Conservation (phyloP, 129 eudicot species). For the Lactuca saligna region DNA sequence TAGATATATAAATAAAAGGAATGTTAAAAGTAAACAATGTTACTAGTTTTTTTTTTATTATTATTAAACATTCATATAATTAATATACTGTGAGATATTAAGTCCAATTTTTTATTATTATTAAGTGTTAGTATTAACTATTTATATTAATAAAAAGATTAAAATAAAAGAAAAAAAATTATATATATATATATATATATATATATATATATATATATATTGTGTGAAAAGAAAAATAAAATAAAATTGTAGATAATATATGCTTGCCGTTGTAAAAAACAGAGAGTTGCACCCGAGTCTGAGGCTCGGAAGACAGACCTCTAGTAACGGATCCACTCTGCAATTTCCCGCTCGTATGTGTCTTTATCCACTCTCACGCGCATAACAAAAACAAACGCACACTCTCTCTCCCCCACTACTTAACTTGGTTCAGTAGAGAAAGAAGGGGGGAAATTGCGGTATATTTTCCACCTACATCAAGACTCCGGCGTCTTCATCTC, state of each 20-base stretch:
- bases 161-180: background rate
- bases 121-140: no score
- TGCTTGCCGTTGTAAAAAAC: no score
- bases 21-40: no score
- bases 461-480: slow-evolving; percentile 9
- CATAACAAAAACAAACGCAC: background rate
- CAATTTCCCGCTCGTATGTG: slow-evolving; percentile 42
- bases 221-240: background rate
- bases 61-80: no score
- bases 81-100: no score
- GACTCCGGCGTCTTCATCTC: slow-evolving; percentile 2
- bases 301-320: slow-evolving; percentile 40
- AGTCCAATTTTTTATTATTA: background rate
- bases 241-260: background rate
- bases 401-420: slow-evolving; percentile 16
- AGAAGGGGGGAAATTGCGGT: slow-evolving; percentile 33
- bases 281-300: slow-evolving; percentile 8
- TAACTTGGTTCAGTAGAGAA: slow-evolving; percentile 28
- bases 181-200: background rate
- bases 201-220: background rate
- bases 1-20: no score
- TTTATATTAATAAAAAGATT: no score
- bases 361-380: slow-evolving; percentile 34
- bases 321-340: slow-evolving; percentile 9
- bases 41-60: no score